Conservation (phyloP, 768 basidiomycete species). For the Termitomyces sp. region DNA sequence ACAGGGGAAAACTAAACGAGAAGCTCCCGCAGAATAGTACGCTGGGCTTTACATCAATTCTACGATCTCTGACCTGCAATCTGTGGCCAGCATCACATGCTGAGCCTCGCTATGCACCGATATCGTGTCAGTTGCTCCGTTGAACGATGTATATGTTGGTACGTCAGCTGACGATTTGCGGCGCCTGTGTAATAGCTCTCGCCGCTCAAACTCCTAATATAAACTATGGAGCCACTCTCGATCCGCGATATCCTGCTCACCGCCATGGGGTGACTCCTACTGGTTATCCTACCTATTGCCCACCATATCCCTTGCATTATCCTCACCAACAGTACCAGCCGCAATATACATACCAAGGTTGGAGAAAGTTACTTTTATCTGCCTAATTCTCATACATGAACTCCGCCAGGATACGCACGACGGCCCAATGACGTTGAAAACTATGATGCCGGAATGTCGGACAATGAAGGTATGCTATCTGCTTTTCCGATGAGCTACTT, state of each 20-base stretch:
- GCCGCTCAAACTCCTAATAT: neutral
- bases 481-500: neutral
- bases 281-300: neutral
- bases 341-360: neutral
- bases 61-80: conserved; percentile 17
- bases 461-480: neutral
- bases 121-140: neutral
- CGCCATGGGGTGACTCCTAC: neutral
- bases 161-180: neutral
- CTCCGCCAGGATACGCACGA: neutral
- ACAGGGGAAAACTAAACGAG: conserved; percentile 3
- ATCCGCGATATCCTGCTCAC: neutral
- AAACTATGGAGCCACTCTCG: neutral
- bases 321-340: neutral
- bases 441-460: neutral
- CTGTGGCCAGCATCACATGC: conserved; percentile 16
- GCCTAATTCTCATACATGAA: neutral
- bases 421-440: neutral
- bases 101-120: conserved; percentile 3
- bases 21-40: conserved; percentile 17
- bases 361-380: neutral
- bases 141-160: neutral
- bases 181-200: neutral
- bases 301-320: neutral
- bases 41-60: conserved; percentile 14